Evolutionary conservation across 805 yeast genomes (phyloP), one percentile per base, ranked within the genome.

Genomic region (Cyberlindnera nakhonratchasimensis): DNA sequence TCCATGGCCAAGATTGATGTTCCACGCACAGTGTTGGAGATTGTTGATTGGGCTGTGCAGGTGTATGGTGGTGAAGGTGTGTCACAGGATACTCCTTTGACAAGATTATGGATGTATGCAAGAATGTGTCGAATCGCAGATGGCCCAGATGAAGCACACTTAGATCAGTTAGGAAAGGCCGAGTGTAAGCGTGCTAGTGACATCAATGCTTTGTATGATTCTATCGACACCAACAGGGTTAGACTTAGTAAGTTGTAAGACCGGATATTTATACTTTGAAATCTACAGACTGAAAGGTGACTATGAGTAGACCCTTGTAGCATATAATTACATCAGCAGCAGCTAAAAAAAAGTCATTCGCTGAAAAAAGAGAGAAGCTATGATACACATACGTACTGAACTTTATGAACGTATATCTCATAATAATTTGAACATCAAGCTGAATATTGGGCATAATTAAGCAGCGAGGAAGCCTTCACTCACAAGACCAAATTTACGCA

Each of bases 71-170:
- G 80, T 21, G 82, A 75, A 55, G 85, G 85, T 41, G 72, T 79
- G 9, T 71, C 77, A 31, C 79, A 77, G 57, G 85, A 80, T 48
- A 72, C 79, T 9, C 79, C 74, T 39, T 63, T 80, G 55, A 78
- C 84, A 2, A 59, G 71, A 44, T 59, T 71, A 59, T 80, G 72
- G 61, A 75, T 77, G 19, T 59, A 61, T 42, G 64, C 72, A 35
- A 67, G 86, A 57, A 76, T 80, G 33, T 67, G 79, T 42, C 64
- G 85, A 48, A 75, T 79, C 42, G 84, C 85, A 13, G 86, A 80
- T 57, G 85, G 85, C 11, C 86, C 86, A 3, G 85, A 79, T 63
- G 85, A 79, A 58, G 81, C 80, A 4, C 83, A 80, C 56, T 62
- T 76, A 56, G 63, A 64, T 46, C 84, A 79, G 61, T 64, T 80